Base-by-base conservation (phyloP, 352 stramenopile genomes). In the Phytophthora cactorum region DNA sequence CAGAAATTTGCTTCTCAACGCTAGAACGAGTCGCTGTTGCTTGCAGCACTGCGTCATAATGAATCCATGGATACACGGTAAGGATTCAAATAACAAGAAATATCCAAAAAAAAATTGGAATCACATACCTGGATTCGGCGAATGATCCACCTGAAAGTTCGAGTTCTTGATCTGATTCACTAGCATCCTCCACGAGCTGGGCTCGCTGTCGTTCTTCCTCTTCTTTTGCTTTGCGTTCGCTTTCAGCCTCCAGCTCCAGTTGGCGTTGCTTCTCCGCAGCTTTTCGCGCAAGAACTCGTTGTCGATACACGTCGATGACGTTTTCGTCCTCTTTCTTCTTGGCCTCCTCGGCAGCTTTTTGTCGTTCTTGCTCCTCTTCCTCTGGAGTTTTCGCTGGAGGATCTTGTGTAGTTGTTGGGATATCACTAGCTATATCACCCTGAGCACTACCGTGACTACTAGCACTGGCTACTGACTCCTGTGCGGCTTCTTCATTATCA, bases 91-190 rank as follows among this genome's bases (percentile, higher is more conserved):
- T 12, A 53, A 29, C 25, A 61, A 68, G 1, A 10, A 10, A 52
- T 28, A 52, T 10, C 6, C n/a, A 12, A 63, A 14, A 22, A 22
- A 5, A 11, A 46, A 2, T 44, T 45, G 3, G 31, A 31, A 22
- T 29, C 10, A 50, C 67, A 22, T 81, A 91, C 83, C 83, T 91
- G 1, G 83, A 91, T 52, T 88, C 79, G 1, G 83, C 81, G 34
- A 91, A 90, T 9, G 83, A 91, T 63, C 73, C 83, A 0, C 65
- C 79, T 1, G 83, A 91, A 0, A 86, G 56, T 38, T 91, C 83
- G 11, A 89, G 53, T 36, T 88, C 82, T 15, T 89, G 56, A 1
- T 91, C 83, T 0, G 72, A 87, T 0, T 70, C 79, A 27, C 63
- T 71, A 2, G 45, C 57, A 55, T 73, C 39, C 1, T 60, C 31